These are phyloP conservation scores for Theobroma grandiflorum DNA, from an alignment of 441 rosid species.

Conservation along the genomic window DNA sequence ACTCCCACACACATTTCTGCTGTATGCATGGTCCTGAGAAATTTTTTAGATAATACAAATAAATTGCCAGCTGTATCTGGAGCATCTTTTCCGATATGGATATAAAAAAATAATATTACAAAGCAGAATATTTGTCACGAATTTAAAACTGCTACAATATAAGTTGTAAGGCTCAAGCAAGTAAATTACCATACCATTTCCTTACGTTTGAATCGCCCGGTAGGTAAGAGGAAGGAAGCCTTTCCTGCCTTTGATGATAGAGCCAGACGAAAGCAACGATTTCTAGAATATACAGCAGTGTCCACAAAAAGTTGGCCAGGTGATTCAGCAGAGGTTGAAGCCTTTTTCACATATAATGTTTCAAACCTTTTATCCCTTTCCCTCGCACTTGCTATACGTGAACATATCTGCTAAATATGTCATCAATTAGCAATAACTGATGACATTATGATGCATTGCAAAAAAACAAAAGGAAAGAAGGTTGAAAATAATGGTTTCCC, in stretches of 20 bases:
- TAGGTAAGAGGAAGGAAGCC: conserved; percentile 78
- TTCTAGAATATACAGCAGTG: conserved; percentile 91
- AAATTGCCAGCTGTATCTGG: background rate
- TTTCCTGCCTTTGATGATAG: conserved; percentile 97
- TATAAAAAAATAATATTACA: background rate
- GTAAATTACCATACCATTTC: conserved; percentile 68
- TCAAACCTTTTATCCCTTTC: conserved; percentile 60
- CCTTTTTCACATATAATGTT: conserved; percentile 75
- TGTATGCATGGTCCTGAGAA: background rate
- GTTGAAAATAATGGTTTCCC: conserved; percentile 24
- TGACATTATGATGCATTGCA: conserved; percentile 18
- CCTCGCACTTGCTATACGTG: conserved; percentile 59
- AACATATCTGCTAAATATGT: conserved; percentile 67
- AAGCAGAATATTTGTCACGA: background rate
- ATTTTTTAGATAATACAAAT: background rate
- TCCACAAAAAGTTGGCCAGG: conserved; percentile 78
- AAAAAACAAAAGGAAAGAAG: background rate
- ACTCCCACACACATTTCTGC: background rate
- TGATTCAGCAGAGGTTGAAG: conserved; percentile 53
- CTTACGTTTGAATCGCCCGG: conserved; percentile 80
- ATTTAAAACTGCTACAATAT: conserved; percentile 19
- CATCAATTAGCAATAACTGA: conserved; percentile 22
- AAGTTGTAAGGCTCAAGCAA: conserved; percentile 7
- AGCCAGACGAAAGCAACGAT: conserved; percentile 93
- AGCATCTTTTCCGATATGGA: conserved; percentile 8